Conservation (phyloP, 257 asterid genomes). For the Sherardia arvensis region DNA sequence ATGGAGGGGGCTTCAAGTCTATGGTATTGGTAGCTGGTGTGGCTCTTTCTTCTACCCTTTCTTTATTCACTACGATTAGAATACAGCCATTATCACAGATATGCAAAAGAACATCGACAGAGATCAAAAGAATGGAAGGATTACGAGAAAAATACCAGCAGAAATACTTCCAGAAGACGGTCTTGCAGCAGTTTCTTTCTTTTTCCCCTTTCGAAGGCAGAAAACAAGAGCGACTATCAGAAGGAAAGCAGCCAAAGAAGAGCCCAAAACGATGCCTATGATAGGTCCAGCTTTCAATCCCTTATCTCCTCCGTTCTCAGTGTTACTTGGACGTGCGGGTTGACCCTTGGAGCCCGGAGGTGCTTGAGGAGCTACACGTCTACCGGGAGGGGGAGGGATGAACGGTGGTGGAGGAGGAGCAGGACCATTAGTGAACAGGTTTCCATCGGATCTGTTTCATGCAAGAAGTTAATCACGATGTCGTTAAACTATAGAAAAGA, state of each 20-base stretch:
- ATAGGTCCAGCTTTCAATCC: conserved; percentile 65
- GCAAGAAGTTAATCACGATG: conserved; percentile 12
- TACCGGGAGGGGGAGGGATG: conserved; percentile 82
- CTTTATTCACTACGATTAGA: conserved; percentile 43
- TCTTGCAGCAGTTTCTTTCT: conserved; percentile 67
- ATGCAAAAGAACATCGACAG: not conserved
- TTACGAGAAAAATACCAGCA: conserved; percentile 18
- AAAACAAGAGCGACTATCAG: conserved; percentile 49
- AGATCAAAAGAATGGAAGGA: not conserved
- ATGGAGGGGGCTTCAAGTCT: conserved; percentile 64
- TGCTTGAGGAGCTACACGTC: conserved; percentile 39
- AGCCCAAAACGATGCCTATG: conserved; percentile 71
- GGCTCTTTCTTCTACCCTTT: conserved; percentile 63
- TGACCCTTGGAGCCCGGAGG: conserved; percentile 34
- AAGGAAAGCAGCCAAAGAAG: conserved; percentile 39
- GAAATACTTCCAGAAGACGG: conserved; percentile 57
- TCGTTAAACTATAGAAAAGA: conserved; percentile 10
- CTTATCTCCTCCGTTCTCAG: conserved; percentile 31
- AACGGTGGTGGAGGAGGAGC: conserved; percentile 95
- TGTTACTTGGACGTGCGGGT: conserved; percentile 21
- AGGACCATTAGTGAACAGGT: conserved; percentile 69
- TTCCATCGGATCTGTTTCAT: conserved; percentile 63
- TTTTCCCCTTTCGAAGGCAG: conserved; percentile 52
- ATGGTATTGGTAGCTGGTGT: conserved; percentile 35
- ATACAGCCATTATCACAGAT: not conserved